Percentiles rank a stretch among this genome's conserved stretches.
Conservation (phyloP, 305 asterid genomes). For the Fraxinus latifolia region DNA sequence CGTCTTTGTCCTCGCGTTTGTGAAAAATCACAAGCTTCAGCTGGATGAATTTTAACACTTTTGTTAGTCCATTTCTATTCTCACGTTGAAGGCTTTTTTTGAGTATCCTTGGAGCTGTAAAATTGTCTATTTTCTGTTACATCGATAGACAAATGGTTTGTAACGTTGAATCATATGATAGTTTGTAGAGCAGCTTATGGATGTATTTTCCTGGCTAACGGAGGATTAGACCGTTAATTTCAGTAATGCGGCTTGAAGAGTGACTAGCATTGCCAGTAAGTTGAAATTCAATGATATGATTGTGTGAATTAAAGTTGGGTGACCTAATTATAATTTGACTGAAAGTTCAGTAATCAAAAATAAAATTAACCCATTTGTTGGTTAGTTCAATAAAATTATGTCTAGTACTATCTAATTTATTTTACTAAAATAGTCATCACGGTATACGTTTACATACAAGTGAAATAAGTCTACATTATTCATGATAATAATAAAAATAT, state of each 20-base stretch:
- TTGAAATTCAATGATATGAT: background rate
- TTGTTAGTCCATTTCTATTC: background rate
- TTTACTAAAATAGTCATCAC: background rate
- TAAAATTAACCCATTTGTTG: background rate
- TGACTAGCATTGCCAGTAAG: too few relatives aligned
- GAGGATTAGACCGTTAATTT: too few relatives aligned
- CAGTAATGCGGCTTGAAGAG: too few relatives aligned
- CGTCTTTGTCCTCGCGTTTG: conserved; percentile 16
- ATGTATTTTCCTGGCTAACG: background rate
- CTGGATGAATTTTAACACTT: conserved; percentile 15
- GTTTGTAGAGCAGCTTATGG: background rate
- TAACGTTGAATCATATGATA: background rate
- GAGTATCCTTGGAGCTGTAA: background rate
- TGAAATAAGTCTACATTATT: background rate
- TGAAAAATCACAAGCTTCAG: conserved; percentile 9
- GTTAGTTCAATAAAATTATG: too few relatives aligned
- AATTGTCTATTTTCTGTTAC: background rate
- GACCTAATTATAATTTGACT: background rate
- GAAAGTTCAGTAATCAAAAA: background rate
- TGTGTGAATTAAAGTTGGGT: background rate
- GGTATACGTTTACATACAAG: background rate
- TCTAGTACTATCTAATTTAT: background rate
- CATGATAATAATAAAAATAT: background rate
- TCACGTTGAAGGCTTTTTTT: background rate
- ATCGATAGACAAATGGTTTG: background rate